These are phyloP conservation scores for Trifolium pratense DNA, from an alignment of 306 rosid genomes.

Conservation along the genomic window DNA sequence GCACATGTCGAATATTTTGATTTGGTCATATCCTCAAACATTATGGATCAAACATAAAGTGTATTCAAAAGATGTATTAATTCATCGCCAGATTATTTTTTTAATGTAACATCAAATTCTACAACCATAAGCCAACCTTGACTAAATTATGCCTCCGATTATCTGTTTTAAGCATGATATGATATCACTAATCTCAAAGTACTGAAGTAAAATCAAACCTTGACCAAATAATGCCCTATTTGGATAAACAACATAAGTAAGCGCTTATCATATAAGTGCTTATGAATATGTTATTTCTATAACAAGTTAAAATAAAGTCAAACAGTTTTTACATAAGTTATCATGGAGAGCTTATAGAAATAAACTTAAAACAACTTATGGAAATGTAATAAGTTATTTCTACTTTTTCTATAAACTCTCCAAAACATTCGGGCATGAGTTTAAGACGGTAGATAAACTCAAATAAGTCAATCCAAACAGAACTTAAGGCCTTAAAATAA, in stretches of 20 bases:
- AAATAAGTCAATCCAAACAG: neutral
- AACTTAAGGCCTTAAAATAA: slow-evolving; percentile 16
- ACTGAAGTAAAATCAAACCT: slow-evolving; percentile 14
- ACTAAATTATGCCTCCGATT: neutral
- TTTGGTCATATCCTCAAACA: slow-evolving; percentile 41
- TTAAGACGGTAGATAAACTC: neutral
- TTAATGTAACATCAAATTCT: slow-evolving; percentile 22
- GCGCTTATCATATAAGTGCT: neutral
- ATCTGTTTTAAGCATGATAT: neutral
- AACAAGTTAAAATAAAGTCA: neutral
- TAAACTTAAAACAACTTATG: neutral
- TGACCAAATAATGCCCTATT: neutral
- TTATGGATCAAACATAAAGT: neutral
- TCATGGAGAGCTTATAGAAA: neutral
- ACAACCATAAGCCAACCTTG: slow-evolving; percentile 10
- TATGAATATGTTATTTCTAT: neutral
- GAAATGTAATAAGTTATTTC: neutral
- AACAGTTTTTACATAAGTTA: neutral
- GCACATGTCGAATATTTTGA: slow-evolving; percentile 49
- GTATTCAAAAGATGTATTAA: too few species aligned
- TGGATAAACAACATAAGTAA: neutral
- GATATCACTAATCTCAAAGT: neutral
- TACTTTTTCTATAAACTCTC: neutral
- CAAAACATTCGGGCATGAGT: neutral
- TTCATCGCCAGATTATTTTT: neutral